Percentiles rank a stretch among this genome's conserved stretches.
Conservation (phyloP, 2,329 filamentous ascomycete species). For the Penicillium expansum region DNA sequence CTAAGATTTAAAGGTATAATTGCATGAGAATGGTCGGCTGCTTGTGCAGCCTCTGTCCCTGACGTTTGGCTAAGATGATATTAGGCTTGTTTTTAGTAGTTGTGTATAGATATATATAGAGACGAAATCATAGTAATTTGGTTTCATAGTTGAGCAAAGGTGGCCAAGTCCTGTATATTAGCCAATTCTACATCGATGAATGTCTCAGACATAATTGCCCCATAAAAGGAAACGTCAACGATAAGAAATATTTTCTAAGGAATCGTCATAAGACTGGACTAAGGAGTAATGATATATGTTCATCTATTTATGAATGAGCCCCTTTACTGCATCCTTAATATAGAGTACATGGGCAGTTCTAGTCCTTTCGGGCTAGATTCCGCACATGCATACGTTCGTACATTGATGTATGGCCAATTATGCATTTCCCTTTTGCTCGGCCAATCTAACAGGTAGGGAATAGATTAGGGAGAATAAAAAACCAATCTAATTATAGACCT, state of each 20-base stretch:
- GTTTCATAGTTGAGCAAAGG: background rate
- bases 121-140: background rate
- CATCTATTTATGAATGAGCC: background rate
- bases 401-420: background rate
- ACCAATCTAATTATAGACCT: constrained; percentile 3
- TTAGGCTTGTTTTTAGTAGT: no score
- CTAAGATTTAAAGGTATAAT: background rate
- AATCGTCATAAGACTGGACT: background rate
- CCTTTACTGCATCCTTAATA: background rate
- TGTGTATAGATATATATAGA: background rate
- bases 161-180: background rate
- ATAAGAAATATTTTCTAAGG: background rate
- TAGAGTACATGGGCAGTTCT: background rate
- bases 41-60: background rate
- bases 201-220: background rate
- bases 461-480: background rate
- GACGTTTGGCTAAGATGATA: background rate
- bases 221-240: background rate
- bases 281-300: background rate
- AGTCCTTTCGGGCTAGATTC: constrained; percentile 5
- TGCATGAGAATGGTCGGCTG: background rate
- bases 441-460: background rate
- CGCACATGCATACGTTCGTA: constrained; percentile 4
- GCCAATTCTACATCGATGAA: background rate
- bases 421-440: background rate